These are phyloP conservation scores for Saitoella complicata DNA, from an alignment of 805 yeast genomes.

Conservation along the genomic window DNA sequence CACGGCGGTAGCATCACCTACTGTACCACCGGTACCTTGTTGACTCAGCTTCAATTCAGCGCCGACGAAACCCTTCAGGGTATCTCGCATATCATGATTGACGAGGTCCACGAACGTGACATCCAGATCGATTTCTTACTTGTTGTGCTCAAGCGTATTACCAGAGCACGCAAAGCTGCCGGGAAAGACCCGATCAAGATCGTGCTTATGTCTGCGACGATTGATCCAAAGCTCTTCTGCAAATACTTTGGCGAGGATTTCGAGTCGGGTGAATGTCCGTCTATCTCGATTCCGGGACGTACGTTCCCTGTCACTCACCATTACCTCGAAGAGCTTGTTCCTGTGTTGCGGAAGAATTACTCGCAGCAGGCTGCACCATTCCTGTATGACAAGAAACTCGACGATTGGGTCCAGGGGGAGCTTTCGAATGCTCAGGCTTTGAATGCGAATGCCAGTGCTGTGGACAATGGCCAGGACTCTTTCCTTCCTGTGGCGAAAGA, in stretches of 20 bases:
- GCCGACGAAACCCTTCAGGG: constrained; percentile 43
- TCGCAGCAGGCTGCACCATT: constrained; percentile 61
- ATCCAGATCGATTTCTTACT: constrained; percentile 75
- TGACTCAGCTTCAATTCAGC: constrained; percentile 83
- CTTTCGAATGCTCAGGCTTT: no score
- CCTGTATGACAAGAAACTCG: constrained; percentile 31
- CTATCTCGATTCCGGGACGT: constrained; percentile 79
- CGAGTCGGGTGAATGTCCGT: constrained; percentile 56
- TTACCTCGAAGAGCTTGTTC: constrained; percentile 56
- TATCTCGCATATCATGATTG: constrained; percentile 67
- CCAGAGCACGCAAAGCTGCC: constrained; percentile 31
- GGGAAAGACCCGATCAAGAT: constrained; percentile 36
- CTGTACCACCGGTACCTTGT: constrained; percentile 91
- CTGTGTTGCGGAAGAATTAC: constrained; percentile 56
- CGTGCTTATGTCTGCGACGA: constrained; percentile 90
- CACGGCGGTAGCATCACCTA: constrained; percentile 58
- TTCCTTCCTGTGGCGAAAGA: constrained; percentile 49
- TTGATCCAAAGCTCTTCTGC: constrained; percentile 78
- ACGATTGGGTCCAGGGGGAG: no score
- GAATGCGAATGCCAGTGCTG: no score
- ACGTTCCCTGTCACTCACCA: constrained; percentile 60
- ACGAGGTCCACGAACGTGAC: constrained; percentile 97
- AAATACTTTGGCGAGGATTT: constrained; percentile 56
- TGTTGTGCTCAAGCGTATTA: constrained; percentile 67
- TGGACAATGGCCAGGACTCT: no score